Conservation (phyloP, 345 rosid species). For the Mallotus nudiflorus region DNA sequence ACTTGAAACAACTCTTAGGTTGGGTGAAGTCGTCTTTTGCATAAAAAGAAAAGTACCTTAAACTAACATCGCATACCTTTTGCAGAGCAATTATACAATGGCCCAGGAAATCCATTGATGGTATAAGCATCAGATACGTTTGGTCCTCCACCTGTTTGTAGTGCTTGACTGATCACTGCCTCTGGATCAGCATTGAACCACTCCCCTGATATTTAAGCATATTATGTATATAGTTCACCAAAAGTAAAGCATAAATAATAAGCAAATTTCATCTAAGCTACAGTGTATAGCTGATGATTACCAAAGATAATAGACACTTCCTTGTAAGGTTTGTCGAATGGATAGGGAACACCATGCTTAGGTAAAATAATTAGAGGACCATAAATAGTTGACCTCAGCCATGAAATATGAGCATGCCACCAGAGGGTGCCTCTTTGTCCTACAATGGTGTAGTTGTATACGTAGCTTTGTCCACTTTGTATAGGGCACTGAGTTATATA, state of each 20-base stretch:
- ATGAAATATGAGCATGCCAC: constrained; percentile 24
- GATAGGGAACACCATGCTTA: constrained; percentile 13
- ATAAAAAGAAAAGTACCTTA: no score
- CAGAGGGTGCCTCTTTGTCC: constrained; percentile 27
- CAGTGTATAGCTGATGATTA: not conserved
- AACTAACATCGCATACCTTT: not conserved
- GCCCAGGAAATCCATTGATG: constrained; percentile 19
- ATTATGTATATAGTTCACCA: not conserved
- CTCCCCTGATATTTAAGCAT: constrained; percentile 18
- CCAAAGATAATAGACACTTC: constrained; percentile 19
- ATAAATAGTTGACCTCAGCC: constrained; percentile 16
- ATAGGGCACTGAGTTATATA: constrained; percentile 21
- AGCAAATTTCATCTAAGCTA: not conserved
- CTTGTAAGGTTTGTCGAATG: constrained; percentile 20
- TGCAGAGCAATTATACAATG: constrained; percentile 17
- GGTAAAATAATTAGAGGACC: constrained; percentile 19
- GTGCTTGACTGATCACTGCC: constrained; percentile 14
- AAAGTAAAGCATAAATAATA: not conserved
- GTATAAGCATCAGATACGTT: constrained; percentile 24
- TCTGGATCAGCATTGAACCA: constrained; percentile 22
- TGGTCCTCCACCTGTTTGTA: constrained; percentile 24
- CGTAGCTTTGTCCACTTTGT: constrained; percentile 22
- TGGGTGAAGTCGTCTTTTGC: no score
- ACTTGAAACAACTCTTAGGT: no score
- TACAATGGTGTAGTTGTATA: constrained; percentile 18